Percentiles rank a stretch among this genome's conserved stretches.
Evolutionary conservation across 2,329 filamentous ascomycete species (phyloP).

Genomic region (Aspergillus novoparasiticus): DNA sequence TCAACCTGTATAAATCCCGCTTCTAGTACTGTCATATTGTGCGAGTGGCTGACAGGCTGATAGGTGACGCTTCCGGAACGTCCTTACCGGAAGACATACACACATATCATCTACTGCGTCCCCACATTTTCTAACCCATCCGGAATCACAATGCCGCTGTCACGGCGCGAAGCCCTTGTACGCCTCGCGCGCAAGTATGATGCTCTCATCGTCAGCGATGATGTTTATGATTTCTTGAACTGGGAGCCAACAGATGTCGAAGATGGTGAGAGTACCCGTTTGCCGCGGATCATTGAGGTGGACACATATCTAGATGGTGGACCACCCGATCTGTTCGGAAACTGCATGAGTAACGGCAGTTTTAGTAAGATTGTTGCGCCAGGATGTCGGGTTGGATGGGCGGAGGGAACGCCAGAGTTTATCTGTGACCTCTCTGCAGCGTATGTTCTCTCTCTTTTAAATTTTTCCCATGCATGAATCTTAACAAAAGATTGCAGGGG

Average conservation of each 20-base stretch:
- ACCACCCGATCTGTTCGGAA: conserved; percentile 67
- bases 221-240: conserved; percentile 91
- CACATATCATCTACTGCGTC: conserved; percentile 83
- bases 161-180: conserved; percentile 68
- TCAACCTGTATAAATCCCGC: neutral
- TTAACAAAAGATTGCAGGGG: conserved; percentile 17
- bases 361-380: conserved; percentile 85
- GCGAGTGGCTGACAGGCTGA: neutral
- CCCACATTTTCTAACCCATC: conserved; percentile 89
- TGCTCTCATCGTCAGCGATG: conserved; percentile 79
- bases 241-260: conserved; percentile 57
- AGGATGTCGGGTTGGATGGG: conserved; percentile 80
- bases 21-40: conserved; percentile 15
- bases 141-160: conserved; percentile 74
- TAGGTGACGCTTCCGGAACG: conserved; percentile 39
- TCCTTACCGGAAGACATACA: conserved; percentile 74
- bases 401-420: conserved; percentile 66
- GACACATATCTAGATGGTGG: conserved; percentile 70
- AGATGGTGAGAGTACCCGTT: neutral
- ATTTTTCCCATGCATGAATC: conserved; percentile 2
- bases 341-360: conserved; percentile 70
- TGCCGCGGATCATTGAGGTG: conserved; percentile 74
- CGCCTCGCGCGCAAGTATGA: conserved; percentile 73
- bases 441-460: conserved; percentile 41
- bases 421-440: conserved; percentile 57